Base-by-base conservation (phyloP, 805 yeast genomes). In the Hanseniaspora vineae region DNA sequence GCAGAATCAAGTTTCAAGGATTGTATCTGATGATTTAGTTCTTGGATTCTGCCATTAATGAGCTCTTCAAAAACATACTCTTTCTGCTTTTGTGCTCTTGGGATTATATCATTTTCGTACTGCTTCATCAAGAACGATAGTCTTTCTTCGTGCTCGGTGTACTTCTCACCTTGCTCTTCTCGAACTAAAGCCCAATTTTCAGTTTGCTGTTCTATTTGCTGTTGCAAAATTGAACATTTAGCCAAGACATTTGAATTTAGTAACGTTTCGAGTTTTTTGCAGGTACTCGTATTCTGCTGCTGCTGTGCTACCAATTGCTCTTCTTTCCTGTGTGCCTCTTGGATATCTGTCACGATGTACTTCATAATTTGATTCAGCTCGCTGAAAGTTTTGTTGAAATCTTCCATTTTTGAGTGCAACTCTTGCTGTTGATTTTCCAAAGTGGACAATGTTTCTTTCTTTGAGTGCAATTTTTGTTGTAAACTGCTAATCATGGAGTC, bases 401-500 rank as follows among this genome's bases (percentile, higher is more conserved):
- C 72, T 45, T 79, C 83, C 10, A 76, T 67, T 0, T 89, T 72
- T 1, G 70, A 64, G 1, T 73, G 64, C 17, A 80, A 59, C 53
- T 78, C 77, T 45, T 77, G 66, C 44, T 75, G 69, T 51, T 74
- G 68, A 13, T 51, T 46, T 52, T 80, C 83, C 31, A 75, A 56
- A 1, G 66, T 64, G 29, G 60, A 58, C 35, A 77, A 55, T 4
- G 58, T 58, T 8, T 59, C 56, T 44, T 69, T 66, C 50, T 72
- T 77, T 3, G 57, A 55, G 11, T 65, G 62, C 20, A 79, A 66
- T 6, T 76, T 68, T 18, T 57, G 59, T 44, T 69, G 66, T 60
- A 83, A 65, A 47, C 78, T 81, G 5, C 68, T 64, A 19, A 81
- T 79, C 19, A 76, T 69, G 51, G 70, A 70, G 31, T 66, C 66